These are phyloP conservation scores for Spinacia oleracea DNA, from an alignment of 179 eudicot genomes.

Conservation along the genomic window DNA sequence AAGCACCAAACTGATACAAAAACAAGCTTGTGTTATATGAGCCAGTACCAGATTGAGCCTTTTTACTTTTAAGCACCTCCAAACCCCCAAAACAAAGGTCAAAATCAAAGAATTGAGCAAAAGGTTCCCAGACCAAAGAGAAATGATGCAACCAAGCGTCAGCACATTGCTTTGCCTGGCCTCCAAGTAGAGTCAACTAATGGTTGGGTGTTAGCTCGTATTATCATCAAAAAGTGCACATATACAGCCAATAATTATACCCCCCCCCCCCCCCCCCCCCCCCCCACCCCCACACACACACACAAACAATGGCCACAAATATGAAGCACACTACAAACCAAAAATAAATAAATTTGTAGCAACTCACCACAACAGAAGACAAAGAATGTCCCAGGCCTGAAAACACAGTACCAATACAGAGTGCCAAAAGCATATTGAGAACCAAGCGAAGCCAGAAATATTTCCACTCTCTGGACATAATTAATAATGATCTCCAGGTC, in stretches of 20 bases:
- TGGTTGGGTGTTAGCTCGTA: no score
- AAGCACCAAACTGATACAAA: not conserved
- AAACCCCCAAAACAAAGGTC: not conserved
- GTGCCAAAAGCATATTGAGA: constrained; percentile 71
- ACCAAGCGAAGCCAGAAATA: constrained; percentile 95
- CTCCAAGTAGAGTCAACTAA: no score
- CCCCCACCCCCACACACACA: not conserved
- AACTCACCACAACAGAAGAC: constrained; percentile 89
- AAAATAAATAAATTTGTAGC: constrained; percentile 2
- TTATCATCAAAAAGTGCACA: not conserved
- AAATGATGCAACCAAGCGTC: no score
- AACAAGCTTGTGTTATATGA: not conserved
- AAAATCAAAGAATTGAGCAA: not conserved
- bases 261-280: not conserved
- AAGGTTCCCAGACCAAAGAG: not conserved
- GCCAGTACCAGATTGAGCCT: not conserved
- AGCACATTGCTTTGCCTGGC: no score
- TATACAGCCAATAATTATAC: not conserved
- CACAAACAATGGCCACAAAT: not conserved
- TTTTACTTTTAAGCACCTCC: not conserved
- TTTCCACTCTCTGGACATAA: constrained; percentile 99
- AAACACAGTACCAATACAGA: constrained; percentile 86
- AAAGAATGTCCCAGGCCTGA: constrained; percentile 93
- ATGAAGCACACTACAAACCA: not conserved
- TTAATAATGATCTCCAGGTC: constrained; percentile 91